Percentiles rank a stretch among this genome's conserved stretches.
These are phyloP conservation scores for Trichopus zeylanicus DNA, from an alignment of 116 monocot species.

Conservation along the genomic window DNA sequence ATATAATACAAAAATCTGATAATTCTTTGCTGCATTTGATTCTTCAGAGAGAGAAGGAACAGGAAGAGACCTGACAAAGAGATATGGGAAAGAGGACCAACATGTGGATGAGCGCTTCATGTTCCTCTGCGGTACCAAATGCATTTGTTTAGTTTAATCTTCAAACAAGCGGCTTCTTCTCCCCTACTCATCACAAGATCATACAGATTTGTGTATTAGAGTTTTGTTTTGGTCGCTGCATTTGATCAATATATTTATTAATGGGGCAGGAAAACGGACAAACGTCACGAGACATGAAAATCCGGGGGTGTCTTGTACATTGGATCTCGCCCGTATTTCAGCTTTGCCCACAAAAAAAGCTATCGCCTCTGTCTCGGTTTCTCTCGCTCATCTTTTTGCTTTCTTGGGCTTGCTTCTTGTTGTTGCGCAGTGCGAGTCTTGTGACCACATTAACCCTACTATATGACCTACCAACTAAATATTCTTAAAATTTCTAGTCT, in stretches of 20 bases:
- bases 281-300: constrained; percentile 24
- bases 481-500: too few species aligned
- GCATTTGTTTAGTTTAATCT: neutral
- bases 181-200: too few species aligned
- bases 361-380: neutral
- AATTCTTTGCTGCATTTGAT: neutral
- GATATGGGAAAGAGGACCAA: constrained; percentile 5
- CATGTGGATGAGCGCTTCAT: constrained; percentile 5
- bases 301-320: constrained; percentile 37
- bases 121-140: neutral
- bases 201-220: too few species aligned
- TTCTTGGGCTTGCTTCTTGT: neutral
- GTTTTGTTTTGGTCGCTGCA: too few species aligned
- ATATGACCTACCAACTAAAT: too few species aligned
- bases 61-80: constrained; percentile 13
- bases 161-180: neutral
- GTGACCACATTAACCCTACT: neutral
- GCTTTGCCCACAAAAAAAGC: neutral
- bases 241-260: too few species aligned
- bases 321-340: constrained; percentile 26
- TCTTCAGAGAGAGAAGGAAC: neutral
- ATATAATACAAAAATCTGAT: too few species aligned
- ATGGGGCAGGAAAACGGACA: constrained; percentile 22
- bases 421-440: neutral
- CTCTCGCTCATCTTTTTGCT: neutral